A percentile compares a stretch with the other conserved stretches of the same genome.
phyloP scores from a whole-genome alignment of 257 asterid species.

The Leptodermis oblonga region DNA sequence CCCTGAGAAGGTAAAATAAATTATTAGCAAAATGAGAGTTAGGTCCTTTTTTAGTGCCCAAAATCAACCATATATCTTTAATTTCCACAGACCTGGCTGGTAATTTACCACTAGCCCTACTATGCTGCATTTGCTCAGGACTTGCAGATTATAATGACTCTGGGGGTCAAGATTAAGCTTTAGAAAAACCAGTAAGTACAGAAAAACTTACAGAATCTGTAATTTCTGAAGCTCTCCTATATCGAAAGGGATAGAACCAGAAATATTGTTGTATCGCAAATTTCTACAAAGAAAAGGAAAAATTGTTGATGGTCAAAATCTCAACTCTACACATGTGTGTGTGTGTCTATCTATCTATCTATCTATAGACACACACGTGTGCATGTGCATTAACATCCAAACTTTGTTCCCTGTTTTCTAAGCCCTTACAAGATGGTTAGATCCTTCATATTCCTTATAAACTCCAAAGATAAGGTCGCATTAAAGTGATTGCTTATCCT shows the following conservation, averaged over 20 bases:
- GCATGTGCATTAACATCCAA: slow-evolving; percentile 1
- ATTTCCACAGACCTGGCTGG: neutral
- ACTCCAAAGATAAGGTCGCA: slow-evolving; percentile 64
- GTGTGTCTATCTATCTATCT: too few relatives aligned
- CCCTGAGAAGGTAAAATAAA: slow-evolving; percentile 45
- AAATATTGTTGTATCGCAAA: slow-evolving; percentile 68
- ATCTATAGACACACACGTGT: too few relatives aligned
- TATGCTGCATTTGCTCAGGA: neutral
- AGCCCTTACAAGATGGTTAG: slow-evolving; percentile 56
- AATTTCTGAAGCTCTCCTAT: slow-evolving; percentile 49
- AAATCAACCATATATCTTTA: neutral
- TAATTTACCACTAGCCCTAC: too few relatives aligned
- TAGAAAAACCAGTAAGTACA: neutral
- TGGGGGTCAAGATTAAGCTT: neutral
- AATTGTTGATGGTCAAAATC: neutral
- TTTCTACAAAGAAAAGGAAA: slow-evolving; percentile 33
- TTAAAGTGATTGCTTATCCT: slow-evolving; percentile 72
- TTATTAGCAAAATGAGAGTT: too few relatives aligned
- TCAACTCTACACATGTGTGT: neutral
- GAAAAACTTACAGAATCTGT: slow-evolving; percentile 48
- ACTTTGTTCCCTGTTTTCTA: slow-evolving; percentile 2
- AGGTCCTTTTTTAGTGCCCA: too few relatives aligned
- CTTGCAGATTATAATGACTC: neutral
- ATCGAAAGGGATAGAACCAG: slow-evolving; percentile 64
- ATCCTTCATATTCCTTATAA: slow-evolving; percentile 43